Percentiles rank a stretch among this genome's conserved stretches.
Evolutionary conservation across 306 rosid genomes (phyloP).

Genomic region (Quercus bicolor): DNA sequence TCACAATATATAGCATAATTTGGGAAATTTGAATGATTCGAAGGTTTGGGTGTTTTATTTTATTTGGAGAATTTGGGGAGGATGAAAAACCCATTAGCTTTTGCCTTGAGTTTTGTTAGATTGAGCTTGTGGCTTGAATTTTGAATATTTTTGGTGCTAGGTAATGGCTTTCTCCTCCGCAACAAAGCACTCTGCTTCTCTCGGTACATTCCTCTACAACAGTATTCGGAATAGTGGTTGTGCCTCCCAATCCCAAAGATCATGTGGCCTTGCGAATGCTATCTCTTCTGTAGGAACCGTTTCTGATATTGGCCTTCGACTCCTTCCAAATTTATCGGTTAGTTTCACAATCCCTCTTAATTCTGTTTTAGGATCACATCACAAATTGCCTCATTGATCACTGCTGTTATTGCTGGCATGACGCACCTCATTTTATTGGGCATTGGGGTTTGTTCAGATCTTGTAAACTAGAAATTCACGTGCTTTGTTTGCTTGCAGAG

Average conservation of each 20-base stretch:
- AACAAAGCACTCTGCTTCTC: constrained; percentile 38
- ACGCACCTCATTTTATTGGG: too few relatives aligned
- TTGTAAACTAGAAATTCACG: not conserved
- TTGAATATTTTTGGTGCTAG: not conserved
- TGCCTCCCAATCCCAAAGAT: too few relatives aligned
- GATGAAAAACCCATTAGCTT: too few relatives aligned
- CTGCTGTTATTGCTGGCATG: not conserved
- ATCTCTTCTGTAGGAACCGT: constrained; percentile 3
- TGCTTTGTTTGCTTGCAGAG: not conserved
- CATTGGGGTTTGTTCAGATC: not conserved
- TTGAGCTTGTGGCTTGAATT: too few relatives aligned
- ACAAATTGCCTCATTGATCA: not conserved
- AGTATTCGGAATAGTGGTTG: constrained; percentile 10
- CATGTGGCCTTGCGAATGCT: not conserved
- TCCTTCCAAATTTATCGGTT: constrained; percentile 46
- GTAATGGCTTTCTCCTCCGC: constrained; percentile 41
- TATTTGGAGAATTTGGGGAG: too few relatives aligned
- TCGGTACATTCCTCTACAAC: constrained; percentile 21
- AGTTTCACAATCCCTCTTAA: constrained; percentile 1
- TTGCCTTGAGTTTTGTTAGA: too few relatives aligned
- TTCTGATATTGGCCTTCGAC: constrained; percentile 32
- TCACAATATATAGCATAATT: too few relatives aligned
- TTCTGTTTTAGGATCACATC: not conserved
- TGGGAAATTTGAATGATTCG: too few relatives aligned
- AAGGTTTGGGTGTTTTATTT: too few relatives aligned